phyloP scores from a whole-genome alignment of 768 basidiomycete species.

The Lactarius quietus region DNA sequence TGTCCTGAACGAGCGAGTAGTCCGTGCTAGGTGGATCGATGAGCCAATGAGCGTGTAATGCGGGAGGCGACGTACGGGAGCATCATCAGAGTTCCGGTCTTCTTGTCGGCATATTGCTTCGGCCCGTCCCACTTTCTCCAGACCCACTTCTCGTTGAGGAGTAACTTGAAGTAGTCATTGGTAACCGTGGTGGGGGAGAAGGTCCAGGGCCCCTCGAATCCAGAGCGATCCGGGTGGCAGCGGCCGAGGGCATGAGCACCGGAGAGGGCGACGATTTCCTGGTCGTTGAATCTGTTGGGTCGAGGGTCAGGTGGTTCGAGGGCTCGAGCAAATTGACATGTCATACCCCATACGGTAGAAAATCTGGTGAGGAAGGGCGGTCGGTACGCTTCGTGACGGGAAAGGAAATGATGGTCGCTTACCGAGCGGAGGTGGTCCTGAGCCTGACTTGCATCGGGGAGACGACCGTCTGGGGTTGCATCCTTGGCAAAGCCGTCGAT shows the following conservation, averaged over 20 bases:
- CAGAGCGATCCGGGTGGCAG: slow-evolving; percentile 80
- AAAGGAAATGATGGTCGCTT: slow-evolving; percentile 28
- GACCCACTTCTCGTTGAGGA: slow-evolving; percentile 89
- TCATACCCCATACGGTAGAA: slow-evolving; percentile 84
- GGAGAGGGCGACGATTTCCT: slow-evolving; percentile 92
- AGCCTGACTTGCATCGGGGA: slow-evolving; percentile 84
- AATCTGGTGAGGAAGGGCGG: slow-evolving; percentile 44
- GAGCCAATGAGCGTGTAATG: background rate
- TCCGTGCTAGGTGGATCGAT: slow-evolving; percentile 54
- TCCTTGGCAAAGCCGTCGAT: slow-evolving; percentile 78
- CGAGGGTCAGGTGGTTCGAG: background rate
- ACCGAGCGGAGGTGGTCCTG: slow-evolving; percentile 80
- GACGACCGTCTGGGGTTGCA: slow-evolving; percentile 82
- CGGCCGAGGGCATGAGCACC: slow-evolving; percentile 96
- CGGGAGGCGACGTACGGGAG: slow-evolving; percentile 60
- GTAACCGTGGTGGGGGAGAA: slow-evolving; percentile 88
- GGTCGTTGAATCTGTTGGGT: slow-evolving; percentile 75
- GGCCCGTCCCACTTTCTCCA: slow-evolving; percentile 96
- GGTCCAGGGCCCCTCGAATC: slow-evolving; percentile 91
- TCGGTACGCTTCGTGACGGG: background rate
- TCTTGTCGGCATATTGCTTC: slow-evolving; percentile 92
- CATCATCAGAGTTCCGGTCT: slow-evolving; percentile 90
- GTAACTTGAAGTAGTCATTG: slow-evolving; percentile 82
- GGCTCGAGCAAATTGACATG: background rate
- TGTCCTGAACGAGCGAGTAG: slow-evolving; percentile 85